Percentiles rank a stretch among this genome's conserved stretches.
phyloP scores from a whole-genome alignment of 2,329 filamentous ascomycete genomes.

The Onygena corvina region DNA sequence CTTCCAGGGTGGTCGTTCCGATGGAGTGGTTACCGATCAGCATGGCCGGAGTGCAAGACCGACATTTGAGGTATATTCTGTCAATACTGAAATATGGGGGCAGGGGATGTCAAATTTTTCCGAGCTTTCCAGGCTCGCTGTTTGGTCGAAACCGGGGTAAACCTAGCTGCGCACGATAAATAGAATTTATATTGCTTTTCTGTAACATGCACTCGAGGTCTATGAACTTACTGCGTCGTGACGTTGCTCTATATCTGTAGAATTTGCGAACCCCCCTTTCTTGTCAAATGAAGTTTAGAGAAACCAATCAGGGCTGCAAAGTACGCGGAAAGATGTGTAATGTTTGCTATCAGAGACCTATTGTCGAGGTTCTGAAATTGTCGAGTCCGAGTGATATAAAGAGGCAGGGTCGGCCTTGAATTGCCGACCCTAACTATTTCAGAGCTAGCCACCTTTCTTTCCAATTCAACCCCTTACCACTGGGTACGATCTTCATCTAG shows the following conservation, averaged over 20 bases:
- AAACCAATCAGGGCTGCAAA: conserved; percentile 5
- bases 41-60: conserved; percentile 10
- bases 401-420: not conserved
- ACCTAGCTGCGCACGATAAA: conserved; percentile 11
- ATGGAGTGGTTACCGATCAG: conserved; percentile 12
- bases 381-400: conserved; percentile 6
- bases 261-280: conserved; percentile 12
- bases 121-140: conserved; percentile 13
- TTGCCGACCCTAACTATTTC: not conserved
- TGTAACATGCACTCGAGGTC: conserved; percentile 12
- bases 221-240: conserved; percentile 11
- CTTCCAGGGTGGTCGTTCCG: conserved; percentile 9
- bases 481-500: not conserved
- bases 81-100: conserved; percentile 7
- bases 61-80: conserved; percentile 11
- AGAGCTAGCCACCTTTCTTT: not conserved
- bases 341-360: conserved; percentile 11
- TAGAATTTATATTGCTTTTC: conserved; percentile 8
- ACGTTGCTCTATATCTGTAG: conserved; percentile 8
- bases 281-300: conserved; percentile 3
- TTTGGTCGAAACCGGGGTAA: conserved; percentile 9
- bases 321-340: conserved; percentile 12
- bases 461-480: not conserved
- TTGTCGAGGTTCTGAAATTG: conserved; percentile 1
- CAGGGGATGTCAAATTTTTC: conserved; percentile 11